Evolutionary conservation across 1,284 basidiomycete genomes (phyloP), one percentile per base, ranked within the genome.

Genomic region (Apiotrichum veenhuisii): DNA sequence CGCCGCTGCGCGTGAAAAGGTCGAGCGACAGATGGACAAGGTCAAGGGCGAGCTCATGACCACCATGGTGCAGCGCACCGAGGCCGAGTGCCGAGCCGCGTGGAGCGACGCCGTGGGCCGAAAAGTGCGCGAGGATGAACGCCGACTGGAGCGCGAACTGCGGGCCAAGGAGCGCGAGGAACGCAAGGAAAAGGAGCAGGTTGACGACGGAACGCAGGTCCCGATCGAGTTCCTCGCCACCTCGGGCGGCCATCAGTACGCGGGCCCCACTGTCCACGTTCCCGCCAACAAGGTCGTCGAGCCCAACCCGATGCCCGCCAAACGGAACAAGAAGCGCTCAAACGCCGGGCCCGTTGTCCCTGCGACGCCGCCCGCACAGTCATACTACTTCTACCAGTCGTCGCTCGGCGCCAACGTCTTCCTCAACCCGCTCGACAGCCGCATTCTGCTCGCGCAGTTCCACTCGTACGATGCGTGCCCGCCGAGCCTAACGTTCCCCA

Each of bases 341-440:
- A 30, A 64, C 52, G 63, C 25, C 55, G 70, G 18, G 55, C 63
- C 54, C 60, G 38, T 30, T 4, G 65, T 75, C 10, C 50, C 71
- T 14, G 59, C 71, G 18, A 65, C 66, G 38, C 50, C 58, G 0
- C 66, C 64, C 22, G 73, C 71, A 5, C 72, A 71, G 1, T 68
- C 70, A 2, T 98, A 96, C 77, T 91, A 89, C 69, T 99, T 91
- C 76, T 99, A 97, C 76, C 96, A 98, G 76, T 89, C 92, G 14
- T 86, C 91, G 0, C 90, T 90, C 2, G 96, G 95, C 18, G 82
- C 91, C 59, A 89, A 91, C 20, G 83, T 98, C 66, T 99, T 89
- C 79, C 83, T 99, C 17, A 92, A 96, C 70, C 94, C 95, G 2
- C 83, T 98, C 40, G 95, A 99, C 74, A 96, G 95, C 77, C 89